phyloP scores from a whole-genome alignment of 148 eudicot genomes.

The Cornus kousa region DNA sequence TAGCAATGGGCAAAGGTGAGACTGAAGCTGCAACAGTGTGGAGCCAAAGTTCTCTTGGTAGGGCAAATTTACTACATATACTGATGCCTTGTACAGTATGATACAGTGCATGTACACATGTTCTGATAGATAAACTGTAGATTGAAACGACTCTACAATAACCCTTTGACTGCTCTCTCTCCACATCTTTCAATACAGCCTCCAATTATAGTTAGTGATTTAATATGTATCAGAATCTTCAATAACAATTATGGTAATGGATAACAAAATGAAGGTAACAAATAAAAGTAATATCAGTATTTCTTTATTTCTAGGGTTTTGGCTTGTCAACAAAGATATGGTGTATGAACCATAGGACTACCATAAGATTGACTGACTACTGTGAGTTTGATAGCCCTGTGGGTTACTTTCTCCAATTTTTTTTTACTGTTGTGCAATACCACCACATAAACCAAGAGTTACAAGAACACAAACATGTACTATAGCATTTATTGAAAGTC shows the following conservation, averaged over 20 bases:
- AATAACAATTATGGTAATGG: neutral
- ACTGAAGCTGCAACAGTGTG: slow-evolving; percentile 11
- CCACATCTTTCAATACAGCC: slow-evolving; percentile 11
- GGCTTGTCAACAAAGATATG: neutral
- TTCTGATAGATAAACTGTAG: slow-evolving; percentile 18
- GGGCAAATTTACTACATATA: slow-evolving; percentile 4
- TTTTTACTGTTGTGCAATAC: neutral
- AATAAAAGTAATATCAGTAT: neutral
- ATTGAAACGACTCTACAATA: slow-evolving; percentile 35
- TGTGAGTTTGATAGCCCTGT: neutral
- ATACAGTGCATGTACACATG: neutral
- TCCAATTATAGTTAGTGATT: neutral
- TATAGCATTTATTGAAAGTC: slow-evolving; percentile 2
- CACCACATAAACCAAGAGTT: neutral
- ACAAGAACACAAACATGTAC: neutral
- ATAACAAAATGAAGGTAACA: neutral
- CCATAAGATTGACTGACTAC: too few relatives aligned
- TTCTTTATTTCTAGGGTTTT: neutral
- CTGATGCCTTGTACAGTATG: slow-evolving; percentile 9
- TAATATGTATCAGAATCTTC: neutral
- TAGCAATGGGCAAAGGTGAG: neutral
- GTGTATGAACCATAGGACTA: neutral
- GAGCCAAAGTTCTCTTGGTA: slow-evolving; percentile 6
- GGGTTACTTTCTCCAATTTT: neutral
- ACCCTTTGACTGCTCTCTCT: slow-evolving; percentile 8